phyloP scores from a whole-genome alignment of 129 eudicot genomes.

The Chrysanthemum makinoi region DNA sequence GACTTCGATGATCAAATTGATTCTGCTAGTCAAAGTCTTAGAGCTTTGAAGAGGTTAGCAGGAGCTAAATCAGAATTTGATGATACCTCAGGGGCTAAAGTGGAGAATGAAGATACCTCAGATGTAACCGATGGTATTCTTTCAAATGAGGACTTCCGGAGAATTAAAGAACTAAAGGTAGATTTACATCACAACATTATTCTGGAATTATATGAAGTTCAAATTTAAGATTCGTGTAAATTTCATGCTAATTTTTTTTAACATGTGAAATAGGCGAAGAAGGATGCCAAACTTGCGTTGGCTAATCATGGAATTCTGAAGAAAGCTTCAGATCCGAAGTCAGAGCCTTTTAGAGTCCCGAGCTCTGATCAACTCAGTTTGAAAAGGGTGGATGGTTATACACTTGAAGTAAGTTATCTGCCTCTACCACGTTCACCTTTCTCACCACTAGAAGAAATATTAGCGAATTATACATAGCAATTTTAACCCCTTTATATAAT shows the following conservation, averaged over 20 bases:
- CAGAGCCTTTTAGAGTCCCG: conserved; percentile 60
- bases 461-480: neutral
- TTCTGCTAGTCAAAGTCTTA: conserved; percentile 73
- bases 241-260: neutral
- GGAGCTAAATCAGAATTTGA: conserved; percentile 41
- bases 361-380: conserved; percentile 74
- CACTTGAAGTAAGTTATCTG: conserved; percentile 65
- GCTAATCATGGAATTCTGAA: conserved; percentile 62
- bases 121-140: conserved; percentile 58
- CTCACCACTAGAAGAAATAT: neutral
- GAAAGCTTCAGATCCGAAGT: conserved; percentile 47
- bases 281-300: conserved; percentile 64
- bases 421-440: neutral
- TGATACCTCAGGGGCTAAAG: neutral
- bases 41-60: conserved; percentile 83
- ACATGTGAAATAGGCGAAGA: conserved; percentile 56
- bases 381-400: conserved; percentile 69
- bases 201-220: neutral
- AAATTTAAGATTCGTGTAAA: neutral
- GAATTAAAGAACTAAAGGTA: conserved; percentile 78
- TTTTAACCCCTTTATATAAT: too few relatives aligned
- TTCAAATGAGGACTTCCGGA: conserved; percentile 87
- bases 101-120: conserved; percentile 5
- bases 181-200: conserved; percentile 4
- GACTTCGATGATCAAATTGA: conserved; percentile 67